Evolutionary conservation across 2,329 filamentous ascomycete genomes (phyloP).

Genomic region (Aureobasidium sp.): DNA sequence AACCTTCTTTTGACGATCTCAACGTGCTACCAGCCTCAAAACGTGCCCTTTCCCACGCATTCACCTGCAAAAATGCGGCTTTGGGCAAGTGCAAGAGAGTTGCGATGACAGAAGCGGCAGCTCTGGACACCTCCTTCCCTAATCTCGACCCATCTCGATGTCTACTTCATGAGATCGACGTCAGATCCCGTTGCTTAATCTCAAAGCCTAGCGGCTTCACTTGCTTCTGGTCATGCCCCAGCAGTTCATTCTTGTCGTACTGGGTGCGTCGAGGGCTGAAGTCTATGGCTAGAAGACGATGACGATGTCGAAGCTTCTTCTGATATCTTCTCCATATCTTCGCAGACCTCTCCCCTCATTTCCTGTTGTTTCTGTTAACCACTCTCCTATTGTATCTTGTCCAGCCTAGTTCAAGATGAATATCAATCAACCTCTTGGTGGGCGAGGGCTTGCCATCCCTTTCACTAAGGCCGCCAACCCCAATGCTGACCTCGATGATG

Average conservation of each 20-base stretch:
- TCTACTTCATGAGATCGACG: not conserved
- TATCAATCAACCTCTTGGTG: constrained; percentile 20
- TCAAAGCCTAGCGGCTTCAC: not conserved
- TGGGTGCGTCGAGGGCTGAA: constrained; percentile 3
- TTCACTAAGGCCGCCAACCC: constrained; percentile 28
- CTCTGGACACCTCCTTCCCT: not conserved
- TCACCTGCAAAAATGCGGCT: too few species aligned
- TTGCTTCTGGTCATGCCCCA: not conserved
- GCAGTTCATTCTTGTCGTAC: not conserved
- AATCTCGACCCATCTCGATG: not conserved
- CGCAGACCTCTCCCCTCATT: not conserved
- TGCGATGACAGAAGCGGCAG: constrained; percentile 6
- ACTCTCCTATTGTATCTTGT: not conserved
- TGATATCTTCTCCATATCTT: not conserved
- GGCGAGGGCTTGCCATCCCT: constrained; percentile 25
- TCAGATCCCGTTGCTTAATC: constrained; percentile 10
- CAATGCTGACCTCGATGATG: constrained; percentile 20
- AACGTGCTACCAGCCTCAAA: not conserved
- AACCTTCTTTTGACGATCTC: constrained; percentile 4
- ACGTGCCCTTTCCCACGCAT: not conserved
- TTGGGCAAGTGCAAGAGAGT: constrained; percentile 3
- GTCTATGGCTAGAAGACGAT: not conserved
- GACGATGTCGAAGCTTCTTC: constrained; percentile 1
- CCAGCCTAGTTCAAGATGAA: not conserved
- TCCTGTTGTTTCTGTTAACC: not conserved